Evolutionary conservation across 257 asterid species (phyloP), one percentile per base, ranked within the genome.

Genomic region (Agastache rugosa): DNA sequence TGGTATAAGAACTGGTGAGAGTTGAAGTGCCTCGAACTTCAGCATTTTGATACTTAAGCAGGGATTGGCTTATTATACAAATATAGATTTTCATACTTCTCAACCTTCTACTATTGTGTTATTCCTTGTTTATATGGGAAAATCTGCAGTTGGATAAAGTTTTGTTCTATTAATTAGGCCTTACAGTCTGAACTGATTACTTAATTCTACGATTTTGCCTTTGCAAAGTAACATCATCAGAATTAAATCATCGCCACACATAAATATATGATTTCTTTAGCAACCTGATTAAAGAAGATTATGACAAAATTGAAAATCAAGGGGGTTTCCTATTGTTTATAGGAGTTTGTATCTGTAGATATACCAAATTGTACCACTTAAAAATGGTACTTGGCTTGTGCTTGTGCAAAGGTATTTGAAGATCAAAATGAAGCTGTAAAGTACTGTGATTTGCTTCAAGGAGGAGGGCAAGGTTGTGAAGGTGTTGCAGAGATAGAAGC

Each of bases 401-500:
- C 17, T 56, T 53, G 7, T 31, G 19, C 14, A 67, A 47, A 93
- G 98, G 97, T 91, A 63, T 93, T 93, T 80, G 98, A 93, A 75
- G 98, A 93, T 79, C 85, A 88, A 86, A 85, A 85, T 60, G 98
- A 93, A 74, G 97, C 98, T 72, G 96, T 90, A 56, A 88, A 50
- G 72, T 93, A 93, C 75, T 93, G 98, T 39, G 97, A 88, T 80
- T 77, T 93, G 87, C 97, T 93, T 35, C 96, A 93, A 80, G 98
- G 98, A 41, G 97, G 97, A 61, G 98, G 96, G 60, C 96, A 89
- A 85, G 78, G 69, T 5, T 93, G 98, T 44, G 98, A 90, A 87
- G 97, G 94, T 41, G 89, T 91, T 50, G 97, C 97, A 48, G 97
- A 93, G 87, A 88, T 93, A 68, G 98, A 93, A 67, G 98, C 98